phyloP scores from a whole-genome alignment of 495 filamentous ascomycete species.

The Bathelium albidoporum region DNA sequence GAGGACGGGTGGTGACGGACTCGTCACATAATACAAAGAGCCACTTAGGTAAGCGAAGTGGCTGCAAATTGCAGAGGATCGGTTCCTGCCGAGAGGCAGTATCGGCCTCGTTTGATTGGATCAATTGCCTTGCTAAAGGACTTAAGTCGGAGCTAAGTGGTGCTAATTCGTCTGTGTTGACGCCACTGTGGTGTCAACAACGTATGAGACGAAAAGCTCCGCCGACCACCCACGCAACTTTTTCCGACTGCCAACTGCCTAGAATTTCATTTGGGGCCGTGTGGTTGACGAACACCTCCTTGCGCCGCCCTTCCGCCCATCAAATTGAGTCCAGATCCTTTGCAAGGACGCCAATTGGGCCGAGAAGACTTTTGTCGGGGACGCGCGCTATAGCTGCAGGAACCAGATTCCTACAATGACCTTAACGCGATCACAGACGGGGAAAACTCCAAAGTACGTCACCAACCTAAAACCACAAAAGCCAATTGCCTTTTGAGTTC shows the following conservation, averaged over 20 bases:
- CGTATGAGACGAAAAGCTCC: background rate
- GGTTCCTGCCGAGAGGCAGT: too few relatives aligned
- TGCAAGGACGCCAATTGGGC: background rate
- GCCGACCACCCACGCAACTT: background rate
- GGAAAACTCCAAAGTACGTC: slow-evolving; percentile 32
- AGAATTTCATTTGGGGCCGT: background rate
- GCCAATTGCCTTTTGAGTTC: too few relatives aligned
- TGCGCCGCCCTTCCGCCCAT: too few relatives aligned
- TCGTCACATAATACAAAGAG: too few relatives aligned
- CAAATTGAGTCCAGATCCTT: too few relatives aligned
- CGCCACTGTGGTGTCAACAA: background rate
- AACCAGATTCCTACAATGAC: background rate
- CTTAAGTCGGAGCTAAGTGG: too few relatives aligned
- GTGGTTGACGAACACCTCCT: too few relatives aligned
- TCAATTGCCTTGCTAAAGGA: too few relatives aligned
- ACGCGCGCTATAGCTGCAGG: background rate
- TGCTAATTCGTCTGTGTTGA: background rate
- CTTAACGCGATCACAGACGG: slow-evolving; percentile 32
- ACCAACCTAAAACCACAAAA: background rate
- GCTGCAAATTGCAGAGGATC: too few relatives aligned
- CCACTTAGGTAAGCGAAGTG: too few relatives aligned
- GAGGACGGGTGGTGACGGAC: too few relatives aligned
- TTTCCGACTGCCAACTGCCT: background rate
- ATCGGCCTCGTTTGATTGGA: too few relatives aligned
- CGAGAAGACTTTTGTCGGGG: background rate